Percentiles rank a stretch among this genome's conserved stretches.
phyloP scores from a whole-genome alignment of 1,284 basidiomycete species.

The Phenoliferia sp. region DNA sequence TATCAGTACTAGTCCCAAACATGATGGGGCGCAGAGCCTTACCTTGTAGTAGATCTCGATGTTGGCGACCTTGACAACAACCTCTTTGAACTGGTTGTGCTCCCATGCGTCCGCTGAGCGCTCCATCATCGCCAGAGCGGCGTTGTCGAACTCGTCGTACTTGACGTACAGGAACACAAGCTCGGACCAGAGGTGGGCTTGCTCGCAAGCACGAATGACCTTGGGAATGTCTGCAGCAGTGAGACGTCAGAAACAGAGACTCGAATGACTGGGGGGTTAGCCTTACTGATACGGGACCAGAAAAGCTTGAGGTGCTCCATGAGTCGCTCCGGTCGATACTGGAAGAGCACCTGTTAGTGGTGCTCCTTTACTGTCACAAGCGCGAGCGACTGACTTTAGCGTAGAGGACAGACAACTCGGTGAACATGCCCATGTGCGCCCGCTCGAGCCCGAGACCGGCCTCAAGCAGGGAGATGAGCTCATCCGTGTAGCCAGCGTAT shows the following conservation, averaged over 20 bases:
- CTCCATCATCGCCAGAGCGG: constrained; percentile 97
- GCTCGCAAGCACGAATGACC: constrained; percentile 91
- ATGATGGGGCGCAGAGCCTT: constrained; percentile 14
- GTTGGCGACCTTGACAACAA: constrained; percentile 90
- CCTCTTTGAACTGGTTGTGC: constrained; percentile 98
- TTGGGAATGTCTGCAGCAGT: constrained; percentile 40
- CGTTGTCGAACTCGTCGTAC: constrained; percentile 84
- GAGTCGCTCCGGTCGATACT: constrained; percentile 89
- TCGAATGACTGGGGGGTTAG: constrained; percentile 36
- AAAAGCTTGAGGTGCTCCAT: constrained; percentile 99
- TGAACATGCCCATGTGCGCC: constrained; percentile 81
- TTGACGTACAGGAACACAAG: constrained; percentile 97
- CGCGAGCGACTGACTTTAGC: constrained; percentile 55
- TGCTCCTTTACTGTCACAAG: too few relatives aligned
- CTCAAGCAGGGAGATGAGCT: constrained; percentile 85
- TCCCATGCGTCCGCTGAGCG: constrained; percentile 96
- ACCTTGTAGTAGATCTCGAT: constrained; percentile 94
- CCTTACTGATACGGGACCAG: constrained; percentile 93
- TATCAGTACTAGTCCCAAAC: constrained; percentile 7
- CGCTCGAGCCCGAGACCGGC: constrained; percentile 92
- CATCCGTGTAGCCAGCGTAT: constrained; percentile 86
- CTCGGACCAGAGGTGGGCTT: constrained; percentile 97
- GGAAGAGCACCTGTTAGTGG: too few relatives aligned
- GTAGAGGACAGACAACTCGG: constrained; percentile 88
- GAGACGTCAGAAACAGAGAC: neutral